These are phyloP conservation scores for Pseudovirgaria hyperparasitica DNA, from an alignment of 2,329 filamentous ascomycete genomes.

Conservation along the genomic window DNA sequence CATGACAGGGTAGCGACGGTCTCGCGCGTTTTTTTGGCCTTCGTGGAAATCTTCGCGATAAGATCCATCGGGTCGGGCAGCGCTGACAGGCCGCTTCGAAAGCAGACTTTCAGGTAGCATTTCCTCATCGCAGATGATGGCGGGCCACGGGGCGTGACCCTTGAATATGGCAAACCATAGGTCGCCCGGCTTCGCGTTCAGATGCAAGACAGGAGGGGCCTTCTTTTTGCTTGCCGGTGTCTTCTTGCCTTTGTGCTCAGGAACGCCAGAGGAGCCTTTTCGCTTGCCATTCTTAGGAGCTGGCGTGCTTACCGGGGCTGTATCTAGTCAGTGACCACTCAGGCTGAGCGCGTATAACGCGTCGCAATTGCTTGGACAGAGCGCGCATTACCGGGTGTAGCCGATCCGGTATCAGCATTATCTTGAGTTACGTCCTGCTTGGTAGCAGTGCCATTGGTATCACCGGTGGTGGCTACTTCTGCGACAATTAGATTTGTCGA, in stretches of 20 bases:
- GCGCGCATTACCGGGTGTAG: no score
- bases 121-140: slow-evolving; percentile 83
- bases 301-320: no score
- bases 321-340: no score
- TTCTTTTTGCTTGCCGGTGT: slow-evolving; percentile 63
- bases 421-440: no score
- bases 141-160: slow-evolving; percentile 89
- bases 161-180: slow-evolving; percentile 89
- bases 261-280: slow-evolving; percentile 56
- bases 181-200: slow-evolving; percentile 79
- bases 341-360: no score
- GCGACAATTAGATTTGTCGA: slow-evolving; percentile 2
- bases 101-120: slow-evolving; percentile 78
- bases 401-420: no score
- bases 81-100: slow-evolving; percentile 69
- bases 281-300: slow-evolving; percentile 44
- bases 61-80: slow-evolving; percentile 67
- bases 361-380: no score
- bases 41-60: slow-evolving; percentile 81
- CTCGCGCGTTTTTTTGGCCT: slow-evolving; percentile 71
- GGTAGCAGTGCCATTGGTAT: slow-evolving; percentile 37
- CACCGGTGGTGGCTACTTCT: slow-evolving; percentile 11
- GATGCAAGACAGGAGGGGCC: slow-evolving; percentile 52
- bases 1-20: slow-evolving; percentile 89
- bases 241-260: slow-evolving; percentile 64